Base-by-base conservation (phyloP, 495 filamentous ascomycete genomes). In the Daldinia childiae region DNA sequence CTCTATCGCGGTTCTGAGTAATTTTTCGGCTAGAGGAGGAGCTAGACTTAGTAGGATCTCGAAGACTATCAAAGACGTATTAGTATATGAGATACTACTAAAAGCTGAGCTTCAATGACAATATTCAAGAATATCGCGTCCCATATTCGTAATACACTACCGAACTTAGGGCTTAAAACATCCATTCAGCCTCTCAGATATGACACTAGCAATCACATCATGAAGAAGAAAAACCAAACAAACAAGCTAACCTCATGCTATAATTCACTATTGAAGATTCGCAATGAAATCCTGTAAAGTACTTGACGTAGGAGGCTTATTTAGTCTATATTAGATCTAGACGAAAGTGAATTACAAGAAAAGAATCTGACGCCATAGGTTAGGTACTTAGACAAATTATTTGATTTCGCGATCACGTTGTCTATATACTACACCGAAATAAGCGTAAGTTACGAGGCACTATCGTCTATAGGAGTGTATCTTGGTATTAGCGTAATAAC, bases 261-360 rank as follows among this genome's bases (percentile, higher is more conserved):
- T n/a, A 9, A 30, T 62, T 21, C 5, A 26, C 43, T 51, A 51
- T 51, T 27, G 3, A 21, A 24, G 11, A 12, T 4, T 19, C 8
- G n/a, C 19, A 14, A 11, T 4, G 17, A 4, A 48, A 1, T 48
- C 6, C 8, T 4, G 15, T 12, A 50, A 21, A 9, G 17, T 3
- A 12, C n/a, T 38, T 58, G 55, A 39, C 55, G 32, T 58, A 36
- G 26, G 55, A 39, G 55, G 55, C 17, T 48, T 6, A 48, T 24
- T 21, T 48, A 19, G 29, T 6, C 8, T 32, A 30, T 8, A 11
- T 45, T 45, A 3, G 7, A 45, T 24, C 43, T 21, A 8, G 9
- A 4, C 11, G 1, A 0, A 21, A 8, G 8, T 17, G 19, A 11
- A 24, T 48, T 41, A 9, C 15, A 21, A 48, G 19, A 11, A 11